Base-by-base conservation (phyloP, 2,329 filamentous ascomycete species). In the Phaeophleospora eucalypticola region DNA sequence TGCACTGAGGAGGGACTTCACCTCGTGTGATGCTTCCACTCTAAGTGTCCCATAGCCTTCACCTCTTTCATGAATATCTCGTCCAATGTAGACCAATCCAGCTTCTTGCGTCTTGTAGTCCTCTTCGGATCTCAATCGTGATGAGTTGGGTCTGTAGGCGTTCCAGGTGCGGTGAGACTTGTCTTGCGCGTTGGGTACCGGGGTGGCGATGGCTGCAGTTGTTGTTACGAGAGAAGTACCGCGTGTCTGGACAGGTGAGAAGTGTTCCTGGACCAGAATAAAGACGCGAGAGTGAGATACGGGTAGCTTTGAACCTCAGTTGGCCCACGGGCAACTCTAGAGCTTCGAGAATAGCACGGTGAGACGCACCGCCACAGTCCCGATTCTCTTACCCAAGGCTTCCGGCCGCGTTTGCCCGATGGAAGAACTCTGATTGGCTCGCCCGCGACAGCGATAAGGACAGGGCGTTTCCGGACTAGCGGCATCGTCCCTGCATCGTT, bases 271-370 rank as follows among this genome's bases (percentile, higher is more conserved):
- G 12, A 29, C 24, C 24, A 7, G 24, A 29, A 29, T 6, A n/a
- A 29, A 12, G 24, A 7, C 12, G 24, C 6, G 24, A 29, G 24
- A 29, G 24, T 29, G 24, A 7, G 24, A 7, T 29, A 12, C 6
- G 24, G 6, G 24, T 29, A 29, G 24, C 12, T 27, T 27, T 15
- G 18, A 14, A 27, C 16, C 20, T 27, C n/a, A 18, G 2, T 38
- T 6, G 15, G 36, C 21, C 40, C 40, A 29, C 40, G 24, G 16
- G 41, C 15, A 43, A 36, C 21, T 45, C 17, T 20, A n/a, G 12
- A 29, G 24, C 24, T 29, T 39, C 20, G 34, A 24, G 24, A 14
- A 18, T 34, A 46, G 24, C 12, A 29, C 6, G 24, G 24, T 29
- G 12, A 6, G 18, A 7, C 7, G 37, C 37, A 24, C 37, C 17